phyloP scores from a whole-genome alignment of 2,329 filamentous ascomycete genomes.

The Paecilomyces fulvus region DNA sequence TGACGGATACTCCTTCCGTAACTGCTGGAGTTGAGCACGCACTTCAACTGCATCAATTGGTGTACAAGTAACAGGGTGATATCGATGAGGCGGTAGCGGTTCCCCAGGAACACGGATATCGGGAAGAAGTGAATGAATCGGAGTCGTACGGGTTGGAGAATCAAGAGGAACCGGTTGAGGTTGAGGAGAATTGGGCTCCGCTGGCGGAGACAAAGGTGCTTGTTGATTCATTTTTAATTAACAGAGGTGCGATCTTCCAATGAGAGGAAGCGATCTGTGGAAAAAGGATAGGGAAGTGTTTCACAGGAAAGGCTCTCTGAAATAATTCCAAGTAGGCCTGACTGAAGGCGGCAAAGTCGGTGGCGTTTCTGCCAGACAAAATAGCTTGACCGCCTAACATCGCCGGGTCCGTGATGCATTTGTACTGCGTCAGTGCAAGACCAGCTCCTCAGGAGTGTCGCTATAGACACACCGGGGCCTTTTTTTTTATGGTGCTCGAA shows the following conservation, averaged over 20 bases:
- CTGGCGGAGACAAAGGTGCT: constrained; percentile 26
- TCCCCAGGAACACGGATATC: constrained; percentile 32
- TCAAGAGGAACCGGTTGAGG: constrained; percentile 22
- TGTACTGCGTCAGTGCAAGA: background rate
- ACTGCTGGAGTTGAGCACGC: constrained; percentile 21
- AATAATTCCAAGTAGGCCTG: background rate
- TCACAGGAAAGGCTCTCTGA: background rate
- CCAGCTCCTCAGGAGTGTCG: background rate
- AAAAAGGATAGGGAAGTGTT: background rate
- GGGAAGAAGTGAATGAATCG: constrained; percentile 31
- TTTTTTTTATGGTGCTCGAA: background rate
- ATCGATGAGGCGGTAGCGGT: constrained; percentile 23
- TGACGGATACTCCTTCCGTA: constrained; percentile 29
- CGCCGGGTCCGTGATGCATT: background rate
- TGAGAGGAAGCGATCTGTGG: background rate
- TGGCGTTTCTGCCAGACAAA: constrained; percentile 1
- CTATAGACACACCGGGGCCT: background rate
- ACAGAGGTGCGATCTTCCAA: background rate
- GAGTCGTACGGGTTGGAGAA: constrained; percentile 26
- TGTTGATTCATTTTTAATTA: constrained; percentile 17
- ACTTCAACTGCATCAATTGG: constrained; percentile 24
- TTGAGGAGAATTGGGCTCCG: constrained; percentile 17
- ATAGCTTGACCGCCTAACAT: background rate
- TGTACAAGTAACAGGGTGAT: constrained; percentile 31
- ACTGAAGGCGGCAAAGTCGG: background rate